Evolutionary conservation across 2,329 filamentous ascomycete genomes (phyloP), one percentile per base, ranked within the genome.

Genomic region (Pseudogymnoascus sp.): DNA sequence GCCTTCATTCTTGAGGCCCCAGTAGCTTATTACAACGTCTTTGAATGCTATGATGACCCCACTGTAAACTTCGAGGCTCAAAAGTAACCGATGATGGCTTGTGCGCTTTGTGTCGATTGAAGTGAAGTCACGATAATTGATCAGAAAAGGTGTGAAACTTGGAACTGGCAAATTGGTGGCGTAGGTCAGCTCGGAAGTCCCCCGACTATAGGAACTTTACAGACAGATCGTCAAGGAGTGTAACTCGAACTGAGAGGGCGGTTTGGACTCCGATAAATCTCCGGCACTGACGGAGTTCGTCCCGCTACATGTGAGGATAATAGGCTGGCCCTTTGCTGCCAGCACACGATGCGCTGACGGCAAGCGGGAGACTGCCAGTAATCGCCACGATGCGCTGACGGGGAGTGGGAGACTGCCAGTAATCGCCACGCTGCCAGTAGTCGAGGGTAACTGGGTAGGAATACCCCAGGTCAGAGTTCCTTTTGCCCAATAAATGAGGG

Each of bases 1-100:
- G 50, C 50, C 50, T 53, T 53, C 29, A 53, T 56, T 56, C 29
- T 56, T 56, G 50, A 56, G 4, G 50, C 50, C 50, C 50, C 50
- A 56, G 50, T 56, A 56, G 50, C 50, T 56, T 56, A 56, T 56
- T 56, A 56, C 50, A 33, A 56, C 50, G 50, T 56, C 50, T 56
- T 56, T 56, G 50, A n/a, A 33, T 56, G 50, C 10, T 19, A 56
- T 31, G 7, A 33, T 33, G 50, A 33, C 50, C 50, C 50, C 50
- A 56, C 50, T 56, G 50, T 56, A 56, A 56, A 56, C 50, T 33
- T 19, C 17, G 29, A 19, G 50, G n/a, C 42, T 26, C 42, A 15
- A 26, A 46, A 4, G 42, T 26, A 46, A 23, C 13, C 42, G 46
- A 31, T 56, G 50, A 29, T 33, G n/a, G 50, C 33, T 56, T 56